Conservation (phyloP, 371 early-diverging fungal genomes). For the Batrachochytrium dendrobatidis region DNA sequence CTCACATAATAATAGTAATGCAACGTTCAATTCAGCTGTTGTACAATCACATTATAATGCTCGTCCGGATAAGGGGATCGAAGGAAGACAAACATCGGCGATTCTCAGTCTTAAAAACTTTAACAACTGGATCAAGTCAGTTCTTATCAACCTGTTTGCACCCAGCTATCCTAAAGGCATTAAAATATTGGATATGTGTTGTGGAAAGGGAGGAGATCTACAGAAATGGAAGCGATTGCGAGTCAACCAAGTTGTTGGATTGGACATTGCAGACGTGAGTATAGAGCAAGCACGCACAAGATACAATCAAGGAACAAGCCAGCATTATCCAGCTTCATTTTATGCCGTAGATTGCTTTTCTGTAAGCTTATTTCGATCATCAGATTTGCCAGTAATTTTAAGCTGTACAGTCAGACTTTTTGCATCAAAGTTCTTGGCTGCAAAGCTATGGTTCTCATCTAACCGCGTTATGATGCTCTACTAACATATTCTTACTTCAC, state of each 20-base stretch:
- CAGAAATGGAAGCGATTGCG: slow-evolving; percentile 77
- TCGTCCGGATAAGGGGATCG: slow-evolving; percentile 68
- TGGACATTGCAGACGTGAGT: slow-evolving; percentile 90
- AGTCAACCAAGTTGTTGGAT: slow-evolving; percentile 65
- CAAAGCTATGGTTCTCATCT: neutral
- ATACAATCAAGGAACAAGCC: slow-evolving; percentile 50
- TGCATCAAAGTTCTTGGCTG: neutral
- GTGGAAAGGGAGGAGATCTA: slow-evolving; percentile 99
- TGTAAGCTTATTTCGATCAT: slow-evolving; percentile 40
- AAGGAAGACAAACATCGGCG: slow-evolving; percentile 66
- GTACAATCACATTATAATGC: slow-evolving; percentile 94
- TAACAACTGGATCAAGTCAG: slow-evolving; percentile 96
- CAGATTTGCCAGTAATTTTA: too few species aligned
- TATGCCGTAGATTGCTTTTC: slow-evolving; percentile 74
- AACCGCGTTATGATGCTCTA: too few species aligned
- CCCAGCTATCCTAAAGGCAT: too few species aligned
- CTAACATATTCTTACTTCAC: too few species aligned
- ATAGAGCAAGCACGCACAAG: slow-evolving; percentile 82
- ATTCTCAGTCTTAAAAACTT: slow-evolving; percentile 83
- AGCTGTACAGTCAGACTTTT: too few species aligned
- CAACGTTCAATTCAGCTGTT: too few species aligned
- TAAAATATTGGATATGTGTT: slow-evolving; percentile 87
- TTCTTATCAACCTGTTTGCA: slow-evolving; percentile 70
- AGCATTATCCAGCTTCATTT: slow-evolving; percentile 64
- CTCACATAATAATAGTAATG: too few species aligned